Evolutionary conservation across 345 rosid genomes (phyloP).

Genomic region (Hypericum perforatum): DNA sequence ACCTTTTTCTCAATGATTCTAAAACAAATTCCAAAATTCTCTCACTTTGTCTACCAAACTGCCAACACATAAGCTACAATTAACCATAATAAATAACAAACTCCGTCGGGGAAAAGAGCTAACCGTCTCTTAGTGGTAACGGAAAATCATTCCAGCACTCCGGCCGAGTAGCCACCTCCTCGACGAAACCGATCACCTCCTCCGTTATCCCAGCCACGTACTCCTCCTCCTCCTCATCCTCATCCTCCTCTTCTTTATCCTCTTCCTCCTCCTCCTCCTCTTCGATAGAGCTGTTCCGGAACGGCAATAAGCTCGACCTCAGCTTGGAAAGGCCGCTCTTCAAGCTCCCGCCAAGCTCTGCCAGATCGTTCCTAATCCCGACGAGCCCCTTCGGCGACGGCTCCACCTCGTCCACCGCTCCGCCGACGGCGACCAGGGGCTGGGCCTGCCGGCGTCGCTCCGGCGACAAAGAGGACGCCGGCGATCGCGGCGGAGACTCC

Average conservation of each 20-base stretch:
- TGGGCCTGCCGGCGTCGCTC: conserved; percentile 3
- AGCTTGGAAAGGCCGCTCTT: conserved; percentile 45
- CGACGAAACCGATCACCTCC: conserved; percentile 44
- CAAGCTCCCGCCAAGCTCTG: conserved; percentile 59
- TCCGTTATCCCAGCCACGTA: conserved; percentile 42
- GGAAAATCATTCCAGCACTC: conserved; percentile 69
- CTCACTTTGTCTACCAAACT: too few species aligned
- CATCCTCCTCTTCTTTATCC: conserved; percentile 5
- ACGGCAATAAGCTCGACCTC: conserved; percentile 39
- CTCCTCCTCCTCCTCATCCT: conserved; percentile 18
- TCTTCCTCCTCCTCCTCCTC: conserved; percentile 2
- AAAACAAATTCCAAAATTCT: too few species aligned
- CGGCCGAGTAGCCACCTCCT: conserved; percentile 39
- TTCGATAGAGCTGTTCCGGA: conserved; percentile 12
- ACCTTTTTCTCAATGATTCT: too few species aligned
- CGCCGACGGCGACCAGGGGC: conserved; percentile 3
- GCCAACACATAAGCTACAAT: too few species aligned
- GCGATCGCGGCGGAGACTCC: conserved; percentile 25
- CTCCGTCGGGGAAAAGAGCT: neutral
- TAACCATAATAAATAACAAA: neutral
- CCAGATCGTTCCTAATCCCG: conserved; percentile 62
- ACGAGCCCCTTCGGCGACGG: conserved; percentile 23
- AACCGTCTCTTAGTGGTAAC: conserved; percentile 38
- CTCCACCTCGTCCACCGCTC: conserved; percentile 28
- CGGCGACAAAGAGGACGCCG: conserved; percentile 14